Conservation (phyloP, 108 stramenopile genomes). For the Nannochloropsis gaditana region DNA sequence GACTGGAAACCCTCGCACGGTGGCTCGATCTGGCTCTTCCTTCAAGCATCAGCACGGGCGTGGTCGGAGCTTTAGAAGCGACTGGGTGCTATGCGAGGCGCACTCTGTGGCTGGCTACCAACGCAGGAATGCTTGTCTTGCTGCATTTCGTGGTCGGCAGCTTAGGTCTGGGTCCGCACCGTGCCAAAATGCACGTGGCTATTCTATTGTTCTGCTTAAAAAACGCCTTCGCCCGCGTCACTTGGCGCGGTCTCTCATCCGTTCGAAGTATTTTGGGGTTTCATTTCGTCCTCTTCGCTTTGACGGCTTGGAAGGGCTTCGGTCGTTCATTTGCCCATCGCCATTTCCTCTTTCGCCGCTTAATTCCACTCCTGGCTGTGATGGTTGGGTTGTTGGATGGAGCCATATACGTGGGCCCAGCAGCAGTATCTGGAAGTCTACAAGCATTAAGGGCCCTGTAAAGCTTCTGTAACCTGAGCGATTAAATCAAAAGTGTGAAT, state of each 20-base stretch:
- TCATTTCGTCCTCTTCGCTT: background rate
- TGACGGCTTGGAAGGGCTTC: background rate
- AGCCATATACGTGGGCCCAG: background rate
- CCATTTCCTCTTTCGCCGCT: background rate
- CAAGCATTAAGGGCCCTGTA: background rate
- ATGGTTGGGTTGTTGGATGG: background rate
- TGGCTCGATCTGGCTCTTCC: background rate
- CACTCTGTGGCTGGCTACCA: background rate
- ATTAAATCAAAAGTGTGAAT: no score
- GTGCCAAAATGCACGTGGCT: background rate
- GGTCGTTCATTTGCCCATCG: background rate
- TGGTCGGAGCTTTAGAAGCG: background rate
- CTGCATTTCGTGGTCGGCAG: background rate
- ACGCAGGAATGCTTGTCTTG: background rate
- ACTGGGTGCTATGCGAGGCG: background rate
- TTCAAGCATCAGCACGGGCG: background rate
- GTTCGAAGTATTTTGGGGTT: background rate
- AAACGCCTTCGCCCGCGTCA: background rate
- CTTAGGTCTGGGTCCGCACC: background rate
- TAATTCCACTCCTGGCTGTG: background rate
- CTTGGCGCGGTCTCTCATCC: background rate
- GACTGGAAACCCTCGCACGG: background rate
- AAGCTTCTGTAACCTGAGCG: background rate
- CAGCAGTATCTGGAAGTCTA: background rate
- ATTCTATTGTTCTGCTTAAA: background rate